Evolutionary conservation across 768 basidiomycete species (phyloP), one percentile per base, ranked within the genome.

Genomic region (Rhizopogon rudus): DNA sequence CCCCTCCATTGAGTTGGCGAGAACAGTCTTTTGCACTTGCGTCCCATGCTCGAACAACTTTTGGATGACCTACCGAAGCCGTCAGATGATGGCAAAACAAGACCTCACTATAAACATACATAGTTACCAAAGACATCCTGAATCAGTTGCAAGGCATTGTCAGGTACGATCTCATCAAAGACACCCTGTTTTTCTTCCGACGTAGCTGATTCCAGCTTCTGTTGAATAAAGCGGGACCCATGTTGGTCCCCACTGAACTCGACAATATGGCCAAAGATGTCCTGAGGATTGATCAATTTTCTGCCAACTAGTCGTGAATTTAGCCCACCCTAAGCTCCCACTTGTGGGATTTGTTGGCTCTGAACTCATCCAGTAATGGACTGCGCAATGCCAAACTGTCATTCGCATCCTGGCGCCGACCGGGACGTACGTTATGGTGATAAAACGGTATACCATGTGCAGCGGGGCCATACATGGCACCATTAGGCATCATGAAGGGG

Each of bases 71-170:
- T 95, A 62, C 29, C 50, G 43, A 50, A 53, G 42, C 37, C 44
- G 43, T 69, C 16, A 65, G 44, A 53, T 20, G 52, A 51, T 20
- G 35, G 10, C 28, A 40, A 42, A 37, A 17, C 12, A 39, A 51
- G 35, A 55, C 33, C 28, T 6, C 5, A 14, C 49, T 16, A 31
- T 25, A 25, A 25, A 73, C 87, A 61, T 66, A 92, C 90, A 73
- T 97, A 98, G 75, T 98, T 98, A 54, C 95, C 96, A 66, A 96
- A 98, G 44, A 97, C 90, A 66, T 97, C 93, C 63, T 87, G 87
- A 57, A 94, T 88, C 52, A 98, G 78, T 52, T 85, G 81, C 45
- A 93, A 69, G 4, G 84, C 78, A 63, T 87, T 83, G 42, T 80
- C 70, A 22, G 93, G 91, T 20, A 91, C 79, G 61, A 98, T 90